These are phyloP conservation scores for Chara braunii DNA, from an alignment of 139 green algal species.

Conservation along the genomic window DNA sequence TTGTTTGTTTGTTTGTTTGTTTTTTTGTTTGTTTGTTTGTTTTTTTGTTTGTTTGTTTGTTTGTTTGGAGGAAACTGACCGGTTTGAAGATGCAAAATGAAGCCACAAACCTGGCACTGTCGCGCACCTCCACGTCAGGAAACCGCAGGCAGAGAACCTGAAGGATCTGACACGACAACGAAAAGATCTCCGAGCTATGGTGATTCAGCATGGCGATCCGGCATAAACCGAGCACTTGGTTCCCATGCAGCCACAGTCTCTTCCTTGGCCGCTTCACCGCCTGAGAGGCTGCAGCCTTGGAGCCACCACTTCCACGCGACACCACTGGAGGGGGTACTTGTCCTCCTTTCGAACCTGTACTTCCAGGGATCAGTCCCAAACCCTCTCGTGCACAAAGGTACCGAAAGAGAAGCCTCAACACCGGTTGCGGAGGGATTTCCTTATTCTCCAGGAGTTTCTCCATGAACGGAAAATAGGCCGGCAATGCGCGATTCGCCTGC, in stretches of 20 bases:
- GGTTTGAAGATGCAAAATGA: no score
- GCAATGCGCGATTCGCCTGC: not conserved
- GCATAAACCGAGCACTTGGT: slow-evolving; percentile 8
- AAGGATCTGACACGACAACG: not conserved
- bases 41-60: no score
- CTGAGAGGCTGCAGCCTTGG: not conserved
- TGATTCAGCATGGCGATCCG: not conserved
- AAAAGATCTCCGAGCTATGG: not conserved
- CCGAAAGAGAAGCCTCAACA: not conserved
- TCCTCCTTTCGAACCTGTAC: no score
- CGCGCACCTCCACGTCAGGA: slow-evolving; percentile 9
- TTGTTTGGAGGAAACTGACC: no score
- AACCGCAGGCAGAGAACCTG: not conserved
- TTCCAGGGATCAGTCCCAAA: no score
- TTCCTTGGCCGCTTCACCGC: not conserved
- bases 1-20: no score
- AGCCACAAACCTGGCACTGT: not conserved
- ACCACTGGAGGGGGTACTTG: no score
- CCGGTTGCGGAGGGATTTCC: not conserved
- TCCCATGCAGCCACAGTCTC: slow-evolving; percentile 1
- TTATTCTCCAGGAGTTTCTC: not conserved
- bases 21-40: no score
- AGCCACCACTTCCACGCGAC: no score
- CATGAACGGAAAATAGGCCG: not conserved
- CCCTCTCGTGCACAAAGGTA: no score